Conservation (phyloP, 768 basidiomycete species). For the Rickenella mellea region DNA sequence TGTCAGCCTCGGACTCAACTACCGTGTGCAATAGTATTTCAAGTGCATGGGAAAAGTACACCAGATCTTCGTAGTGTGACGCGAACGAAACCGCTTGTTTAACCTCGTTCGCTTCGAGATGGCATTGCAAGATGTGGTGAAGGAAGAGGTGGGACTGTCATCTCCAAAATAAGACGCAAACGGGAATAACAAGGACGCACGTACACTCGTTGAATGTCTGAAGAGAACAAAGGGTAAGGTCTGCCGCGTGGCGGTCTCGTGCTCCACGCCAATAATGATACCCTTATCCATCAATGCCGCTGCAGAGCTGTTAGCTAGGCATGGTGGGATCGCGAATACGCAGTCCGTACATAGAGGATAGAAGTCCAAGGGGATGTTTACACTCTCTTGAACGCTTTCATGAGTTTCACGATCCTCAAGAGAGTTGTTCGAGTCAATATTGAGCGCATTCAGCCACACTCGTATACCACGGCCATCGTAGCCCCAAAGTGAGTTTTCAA, state of each 20-base stretch:
- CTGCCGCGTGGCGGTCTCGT: slow-evolving; percentile 67
- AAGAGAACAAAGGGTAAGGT: slow-evolving; percentile 87
- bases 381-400: slow-evolving; percentile 79
- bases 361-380: slow-evolving; percentile 86
- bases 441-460: slow-evolving; percentile 92
- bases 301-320: slow-evolving; percentile 20
- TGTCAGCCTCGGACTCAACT: slow-evolving; percentile 67
- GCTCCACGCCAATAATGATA: slow-evolving; percentile 92
- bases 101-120: slow-evolving; percentile 50
- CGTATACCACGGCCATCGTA: slow-evolving; percentile 86
- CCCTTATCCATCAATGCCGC: slow-evolving; percentile 99
- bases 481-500: slow-evolving; percentile 97
- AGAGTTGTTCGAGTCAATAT: slow-evolving; percentile 34
- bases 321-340: slow-evolving; percentile 1
- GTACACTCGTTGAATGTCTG: slow-evolving; percentile 80
- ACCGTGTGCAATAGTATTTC: slow-evolving; percentile 93
- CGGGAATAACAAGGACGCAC: slow-evolving; percentile 17
- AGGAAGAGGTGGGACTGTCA: slow-evolving; percentile 85
- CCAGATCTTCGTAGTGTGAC: slow-evolving; percentile 74
- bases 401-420: slow-evolving; percentile 19
- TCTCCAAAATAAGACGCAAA: not conserved
- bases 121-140: slow-evolving; percentile 80
- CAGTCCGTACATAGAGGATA: slow-evolving; percentile 77
- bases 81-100: slow-evolving; percentile 74
- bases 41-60: slow-evolving; percentile 89